Conservation (phyloP, 108 stramenopile species). For the Nitzschia sp. region DNA sequence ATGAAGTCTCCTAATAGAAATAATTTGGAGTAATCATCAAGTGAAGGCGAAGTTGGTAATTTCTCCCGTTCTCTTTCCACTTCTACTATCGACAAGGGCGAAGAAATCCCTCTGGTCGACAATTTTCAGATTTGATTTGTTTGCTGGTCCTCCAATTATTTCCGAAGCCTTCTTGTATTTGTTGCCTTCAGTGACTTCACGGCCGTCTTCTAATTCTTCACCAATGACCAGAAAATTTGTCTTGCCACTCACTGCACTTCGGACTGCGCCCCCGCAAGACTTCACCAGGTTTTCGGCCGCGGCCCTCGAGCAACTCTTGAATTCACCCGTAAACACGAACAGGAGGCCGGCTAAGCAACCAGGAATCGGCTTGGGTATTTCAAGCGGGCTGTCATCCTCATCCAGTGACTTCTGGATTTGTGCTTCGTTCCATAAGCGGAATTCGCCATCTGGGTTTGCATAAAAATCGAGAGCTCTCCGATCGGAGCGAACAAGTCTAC, state of each 20-base stretch:
- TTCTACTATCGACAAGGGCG: too few relatives aligned
- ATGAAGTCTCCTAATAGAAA: too few relatives aligned
- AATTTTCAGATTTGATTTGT: too few relatives aligned
- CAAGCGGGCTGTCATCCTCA: neutral
- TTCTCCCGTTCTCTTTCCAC: too few relatives aligned
- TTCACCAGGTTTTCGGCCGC: conserved; percentile 72
- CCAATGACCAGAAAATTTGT: conserved; percentile 88
- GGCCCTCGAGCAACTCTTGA: conserved; percentile 54
- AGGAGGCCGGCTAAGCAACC: conserved; percentile 51
- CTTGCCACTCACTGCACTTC: conserved; percentile 71
- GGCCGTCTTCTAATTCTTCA: conserved; percentile 89
- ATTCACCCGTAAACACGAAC: conserved; percentile 77
- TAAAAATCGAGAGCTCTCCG: neutral
- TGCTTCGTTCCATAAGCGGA: too few relatives aligned
- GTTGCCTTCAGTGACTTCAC: conserved; percentile 67
- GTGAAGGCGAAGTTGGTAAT: too few relatives aligned
- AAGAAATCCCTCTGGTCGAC: too few relatives aligned
- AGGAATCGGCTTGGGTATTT: too few relatives aligned
- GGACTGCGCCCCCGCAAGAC: conserved; percentile 82
- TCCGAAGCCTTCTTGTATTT: conserved; percentile 83
- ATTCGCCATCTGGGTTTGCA: neutral
- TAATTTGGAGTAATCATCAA: too few relatives aligned
- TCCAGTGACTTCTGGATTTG: conserved; percentile 20
- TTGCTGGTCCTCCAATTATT: too few relatives aligned
- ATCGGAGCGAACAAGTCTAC: neutral